Percentiles rank a stretch among this genome's conserved stretches.
phyloP scores from a whole-genome alignment of 257 asterid genomes.

The Ligustrum vulgare region DNA sequence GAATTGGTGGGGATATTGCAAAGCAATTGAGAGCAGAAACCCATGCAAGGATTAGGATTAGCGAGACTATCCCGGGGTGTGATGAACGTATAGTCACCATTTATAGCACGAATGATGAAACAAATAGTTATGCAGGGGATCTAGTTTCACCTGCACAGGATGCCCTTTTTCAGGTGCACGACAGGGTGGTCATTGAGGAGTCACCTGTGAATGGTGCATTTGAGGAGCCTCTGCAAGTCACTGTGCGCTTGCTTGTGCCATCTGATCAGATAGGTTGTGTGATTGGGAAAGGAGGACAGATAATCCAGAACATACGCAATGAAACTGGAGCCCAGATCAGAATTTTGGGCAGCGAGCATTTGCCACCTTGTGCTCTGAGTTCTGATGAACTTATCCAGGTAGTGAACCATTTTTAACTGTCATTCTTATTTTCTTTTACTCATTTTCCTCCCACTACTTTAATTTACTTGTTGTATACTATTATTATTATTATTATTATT shows the following conservation, averaged over 20 bases:
- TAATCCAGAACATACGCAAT: slow-evolving; percentile 47
- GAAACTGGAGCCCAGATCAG: slow-evolving; percentile 81
- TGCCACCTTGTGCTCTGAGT: slow-evolving; percentile 88
- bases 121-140: slow-evolving; percentile 62
- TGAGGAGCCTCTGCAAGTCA: slow-evolving; percentile 55
- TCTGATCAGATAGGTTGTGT: slow-evolving; percentile 64
- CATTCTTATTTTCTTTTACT: neutral
- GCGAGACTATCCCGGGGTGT: slow-evolving; percentile 85
- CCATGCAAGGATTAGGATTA: slow-evolving; percentile 72
- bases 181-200: slow-evolving; percentile 66
- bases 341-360: slow-evolving; percentile 71
- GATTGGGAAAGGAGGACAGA: slow-evolving; percentile 57
- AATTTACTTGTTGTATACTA: neutral
- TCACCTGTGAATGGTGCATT: slow-evolving; percentile 45
- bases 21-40: slow-evolving; percentile 85
- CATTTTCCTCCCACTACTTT: neutral
- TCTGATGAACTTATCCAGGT: slow-evolving; percentile 94
- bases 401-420: neutral
- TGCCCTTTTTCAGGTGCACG: slow-evolving; percentile 84
- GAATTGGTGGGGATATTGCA: slow-evolving; percentile 87
- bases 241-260: slow-evolving; percentile 48
- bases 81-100: slow-evolving; percentile 88
- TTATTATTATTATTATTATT: no score
- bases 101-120: slow-evolving; percentile 70
- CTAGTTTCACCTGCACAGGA: slow-evolving; percentile 76